A percentile compares a stretch with the other conserved stretches of the same genome.
phyloP scores from a whole-genome alignment of 768 basidiomycete species.

The Dentipellis fragilis region DNA sequence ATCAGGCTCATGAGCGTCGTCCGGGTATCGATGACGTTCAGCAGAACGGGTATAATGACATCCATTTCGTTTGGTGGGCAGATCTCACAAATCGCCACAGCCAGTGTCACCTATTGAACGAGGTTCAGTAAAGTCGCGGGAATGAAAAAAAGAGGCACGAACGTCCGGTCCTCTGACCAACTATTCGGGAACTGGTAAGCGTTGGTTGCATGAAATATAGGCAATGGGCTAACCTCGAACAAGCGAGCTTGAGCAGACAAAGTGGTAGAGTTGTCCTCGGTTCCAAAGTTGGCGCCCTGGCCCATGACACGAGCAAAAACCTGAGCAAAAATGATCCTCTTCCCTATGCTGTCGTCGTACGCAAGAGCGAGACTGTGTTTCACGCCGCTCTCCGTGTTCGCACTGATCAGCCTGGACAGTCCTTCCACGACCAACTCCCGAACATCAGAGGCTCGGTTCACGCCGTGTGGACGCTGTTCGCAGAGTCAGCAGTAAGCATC shows the following conservation, averaged over 20 bases:
- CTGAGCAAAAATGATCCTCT: conserved; percentile 74
- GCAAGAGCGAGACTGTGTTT: conserved; percentile 79
- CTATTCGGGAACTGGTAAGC: conserved; percentile 25
- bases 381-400: conserved; percentile 82
- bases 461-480: conserved; percentile 9
- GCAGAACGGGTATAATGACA: conserved; percentile 73
- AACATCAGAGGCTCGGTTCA: conserved; percentile 33
- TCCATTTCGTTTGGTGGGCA: conserved; percentile 76
- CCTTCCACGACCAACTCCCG: conserved; percentile 73
- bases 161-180: conserved; percentile 69
- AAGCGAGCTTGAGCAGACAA: conserved; percentile 20
- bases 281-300: conserved; percentile 68
- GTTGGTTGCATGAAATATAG: not conserved
- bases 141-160: conserved; percentile 17
- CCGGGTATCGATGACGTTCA: conserved; percentile 79
- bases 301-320: conserved; percentile 75
- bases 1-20: conserved; percentile 62
- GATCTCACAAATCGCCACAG: conserved; percentile 79
- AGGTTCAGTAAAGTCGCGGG: not conserved
- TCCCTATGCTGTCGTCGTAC: conserved; percentile 59
- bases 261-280: conserved; percentile 31
- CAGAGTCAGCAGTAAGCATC: not conserved
- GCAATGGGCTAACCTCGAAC: conserved; percentile 21
- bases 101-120: conserved; percentile 52
- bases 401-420: conserved; percentile 68